These are phyloP conservation scores for Lactarius indigo DNA, from an alignment of 768 basidiomycete species.

Conservation along the genomic window DNA sequence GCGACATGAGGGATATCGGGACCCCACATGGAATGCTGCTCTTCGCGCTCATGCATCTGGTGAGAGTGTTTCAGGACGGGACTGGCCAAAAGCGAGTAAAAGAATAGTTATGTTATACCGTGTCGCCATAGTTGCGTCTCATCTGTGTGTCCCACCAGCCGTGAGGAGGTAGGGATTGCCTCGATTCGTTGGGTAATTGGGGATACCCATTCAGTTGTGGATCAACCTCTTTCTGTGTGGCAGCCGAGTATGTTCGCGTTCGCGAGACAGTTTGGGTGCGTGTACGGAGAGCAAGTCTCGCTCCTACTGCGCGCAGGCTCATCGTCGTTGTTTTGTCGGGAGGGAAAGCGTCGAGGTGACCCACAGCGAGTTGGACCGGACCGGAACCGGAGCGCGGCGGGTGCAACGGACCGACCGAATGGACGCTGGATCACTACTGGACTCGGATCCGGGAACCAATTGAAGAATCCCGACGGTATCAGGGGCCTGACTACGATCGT, in stretches of 20 bases:
- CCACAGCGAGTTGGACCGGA: background rate
- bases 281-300: conserved; percentile 20
- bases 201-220: conserved; percentile 75
- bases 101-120: conserved; percentile 42
- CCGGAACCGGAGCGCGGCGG: background rate
- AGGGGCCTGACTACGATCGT: conserved; percentile 3
- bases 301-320: conserved; percentile 8
- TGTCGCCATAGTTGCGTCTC: conserved; percentile 78
- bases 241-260: conserved; percentile 27
- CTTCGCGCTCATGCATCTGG: conserved; percentile 78
- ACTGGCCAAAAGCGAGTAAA: conserved; percentile 17
- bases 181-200: conserved; percentile 60
- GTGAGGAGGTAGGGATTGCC: conserved; percentile 56
- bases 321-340: background rate
- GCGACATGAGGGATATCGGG: conserved; percentile 67
- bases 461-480: background rate
- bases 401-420: background rate
- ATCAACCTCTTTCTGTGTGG: conserved; percentile 41
- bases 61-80: conserved; percentile 11
- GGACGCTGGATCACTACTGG: no score
- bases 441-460: background rate
- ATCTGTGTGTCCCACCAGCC: conserved; percentile 78
- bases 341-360: background rate
- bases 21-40: conserved; percentile 84
- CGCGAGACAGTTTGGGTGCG: conserved; percentile 13